These are phyloP conservation scores for Magnaporthiopsis incrustans DNA, from an alignment of 2,329 filamentous ascomycete genomes.

Conservation along the genomic window DNA sequence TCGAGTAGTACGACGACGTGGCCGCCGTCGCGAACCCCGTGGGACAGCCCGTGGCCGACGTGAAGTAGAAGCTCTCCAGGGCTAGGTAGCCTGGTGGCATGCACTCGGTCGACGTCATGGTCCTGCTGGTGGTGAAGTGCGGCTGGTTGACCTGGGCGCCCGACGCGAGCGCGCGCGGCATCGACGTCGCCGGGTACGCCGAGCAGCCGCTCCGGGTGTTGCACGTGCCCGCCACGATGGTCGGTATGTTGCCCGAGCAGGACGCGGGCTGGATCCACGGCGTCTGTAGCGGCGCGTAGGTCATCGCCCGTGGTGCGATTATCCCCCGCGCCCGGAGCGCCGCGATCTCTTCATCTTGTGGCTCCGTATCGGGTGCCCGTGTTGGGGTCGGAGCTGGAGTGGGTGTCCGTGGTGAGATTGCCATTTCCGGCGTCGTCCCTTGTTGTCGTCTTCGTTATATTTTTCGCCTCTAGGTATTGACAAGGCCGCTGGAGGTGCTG, in stretches of 20 bases:
- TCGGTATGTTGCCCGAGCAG: neutral
- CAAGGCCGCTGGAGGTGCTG: too few relatives aligned
- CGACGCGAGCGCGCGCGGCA: neutral
- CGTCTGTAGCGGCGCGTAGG: neutral
- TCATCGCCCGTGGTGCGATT: neutral
- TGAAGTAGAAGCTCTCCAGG: conserved; percentile 1
- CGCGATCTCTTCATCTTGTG: neutral
- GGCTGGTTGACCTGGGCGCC: conserved; percentile 1
- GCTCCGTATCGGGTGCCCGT: too few relatives aligned
- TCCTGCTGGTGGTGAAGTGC: neutral
- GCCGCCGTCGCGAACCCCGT: neutral
- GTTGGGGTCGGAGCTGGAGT: too few relatives aligned
- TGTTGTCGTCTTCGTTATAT: neutral
- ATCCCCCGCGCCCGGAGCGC: neutral
- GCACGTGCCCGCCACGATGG: neutral
- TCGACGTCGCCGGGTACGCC: neutral
- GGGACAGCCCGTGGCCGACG: neutral
- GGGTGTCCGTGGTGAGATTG: neutral
- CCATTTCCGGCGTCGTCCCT: neutral
- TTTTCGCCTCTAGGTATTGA: neutral
- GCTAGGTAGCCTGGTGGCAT: conserved; percentile 1
- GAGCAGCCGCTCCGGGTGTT: neutral
- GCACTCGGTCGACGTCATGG: conserved; percentile 1
- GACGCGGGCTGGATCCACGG: neutral
- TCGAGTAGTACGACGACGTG: neutral